phyloP scores from a whole-genome alignment of 192 early-diverging fungal species.

The Phlyctochytrium arcticum region DNA sequence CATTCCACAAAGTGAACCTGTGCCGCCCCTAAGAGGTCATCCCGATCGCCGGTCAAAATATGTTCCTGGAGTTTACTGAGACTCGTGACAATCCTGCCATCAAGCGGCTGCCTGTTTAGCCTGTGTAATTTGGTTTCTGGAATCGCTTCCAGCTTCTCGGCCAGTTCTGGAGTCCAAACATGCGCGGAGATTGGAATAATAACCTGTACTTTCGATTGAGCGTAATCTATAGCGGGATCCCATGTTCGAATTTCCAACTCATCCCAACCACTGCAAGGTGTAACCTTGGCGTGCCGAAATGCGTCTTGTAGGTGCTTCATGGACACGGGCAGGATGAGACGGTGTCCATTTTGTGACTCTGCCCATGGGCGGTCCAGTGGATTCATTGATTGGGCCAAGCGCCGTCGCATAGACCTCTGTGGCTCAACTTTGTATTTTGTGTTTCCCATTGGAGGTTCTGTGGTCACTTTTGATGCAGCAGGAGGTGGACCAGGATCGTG shows the following conservation, averaged over 20 bases:
- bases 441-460: too few relatives aligned
- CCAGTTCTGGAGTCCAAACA: background rate
- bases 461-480: too few relatives aligned
- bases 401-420: too few relatives aligned
- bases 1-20: slow-evolving; percentile 11
- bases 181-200: background rate
- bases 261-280: background rate
- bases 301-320: background rate
- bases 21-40: background rate
- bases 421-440: too few relatives aligned
- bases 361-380: background rate
- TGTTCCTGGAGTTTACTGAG: background rate
- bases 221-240: background rate
- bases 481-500: too few relatives aligned
- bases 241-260: background rate
- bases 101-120: background rate
- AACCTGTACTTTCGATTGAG: background rate
- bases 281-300: background rate
- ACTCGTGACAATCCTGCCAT: background rate
- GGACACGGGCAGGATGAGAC: background rate
- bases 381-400: background rate
- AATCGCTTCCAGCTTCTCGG: background rate
- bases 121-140: background rate
- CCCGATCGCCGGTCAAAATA: background rate
- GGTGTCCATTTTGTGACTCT: background rate